These are phyloP conservation scores for Daldinia grandis DNA, from an alignment of 495 filamentous ascomycete species.

Conservation along the genomic window DNA sequence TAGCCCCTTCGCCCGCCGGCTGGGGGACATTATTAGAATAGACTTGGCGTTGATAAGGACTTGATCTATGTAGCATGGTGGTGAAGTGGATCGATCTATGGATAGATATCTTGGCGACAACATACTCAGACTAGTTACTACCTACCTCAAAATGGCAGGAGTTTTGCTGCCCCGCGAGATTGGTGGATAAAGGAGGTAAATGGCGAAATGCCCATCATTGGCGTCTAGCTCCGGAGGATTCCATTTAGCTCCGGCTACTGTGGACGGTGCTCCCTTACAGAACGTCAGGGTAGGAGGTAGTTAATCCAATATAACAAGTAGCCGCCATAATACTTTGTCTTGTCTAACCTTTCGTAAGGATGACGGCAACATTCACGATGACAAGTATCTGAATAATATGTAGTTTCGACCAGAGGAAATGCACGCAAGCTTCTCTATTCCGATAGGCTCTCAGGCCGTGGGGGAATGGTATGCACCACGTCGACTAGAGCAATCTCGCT, in stretches of 20 bases:
- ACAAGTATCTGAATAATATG: constrained; percentile 10
- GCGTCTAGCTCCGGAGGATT: constrained; percentile 10
- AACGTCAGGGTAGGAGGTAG: too few relatives aligned
- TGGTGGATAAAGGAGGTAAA: constrained; percentile 23
- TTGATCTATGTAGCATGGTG: constrained; percentile 2
- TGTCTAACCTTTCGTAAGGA: constrained; percentile 8
- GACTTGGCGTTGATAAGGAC: constrained; percentile 34
- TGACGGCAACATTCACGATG: constrained; percentile 8
- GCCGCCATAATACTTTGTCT: neutral
- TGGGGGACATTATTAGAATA: constrained; percentile 4
- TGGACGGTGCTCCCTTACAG: neutral
- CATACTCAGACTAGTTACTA: neutral
- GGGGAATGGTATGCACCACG: constrained; percentile 20
- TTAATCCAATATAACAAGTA: neutral
- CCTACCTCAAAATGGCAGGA: neutral
- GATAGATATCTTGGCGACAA: constrained; percentile 5
- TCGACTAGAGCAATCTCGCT: constrained; percentile 29
- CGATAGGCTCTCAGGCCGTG: constrained; percentile 22
- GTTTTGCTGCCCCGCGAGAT: constrained; percentile 8
- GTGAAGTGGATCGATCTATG: constrained; percentile 11
- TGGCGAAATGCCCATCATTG: constrained; percentile 24
- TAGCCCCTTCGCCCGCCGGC: constrained; percentile 30
- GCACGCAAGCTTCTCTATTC: constrained; percentile 15
- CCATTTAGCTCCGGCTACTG: neutral
- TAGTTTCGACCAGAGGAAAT: neutral